A percentile compares a stretch with the other conserved stretches of the same genome.
These are phyloP conservation scores for Anthracocystis walkeri DNA, from an alignment of 1,284 basidiomycete species.

Conservation along the genomic window DNA sequence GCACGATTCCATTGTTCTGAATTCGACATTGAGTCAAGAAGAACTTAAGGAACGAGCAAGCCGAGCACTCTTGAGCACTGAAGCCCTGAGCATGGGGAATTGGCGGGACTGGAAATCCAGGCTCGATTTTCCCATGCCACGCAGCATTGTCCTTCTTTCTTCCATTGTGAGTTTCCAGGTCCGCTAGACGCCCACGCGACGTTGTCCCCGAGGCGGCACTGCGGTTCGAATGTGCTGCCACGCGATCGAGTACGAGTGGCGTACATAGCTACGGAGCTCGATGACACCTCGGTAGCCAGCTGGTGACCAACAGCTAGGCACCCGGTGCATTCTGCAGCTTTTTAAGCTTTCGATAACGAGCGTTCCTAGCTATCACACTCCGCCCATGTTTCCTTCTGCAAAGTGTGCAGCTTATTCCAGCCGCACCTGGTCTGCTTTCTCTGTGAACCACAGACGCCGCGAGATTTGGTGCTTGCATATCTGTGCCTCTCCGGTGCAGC, in stretches of 20 bases:
- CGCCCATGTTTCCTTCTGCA: neutral
- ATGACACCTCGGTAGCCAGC: constrained; percentile 1
- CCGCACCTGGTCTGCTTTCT: neutral
- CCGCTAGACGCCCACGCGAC: constrained; percentile 26
- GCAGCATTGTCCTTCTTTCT: constrained; percentile 1
- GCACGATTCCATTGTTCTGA: neutral
- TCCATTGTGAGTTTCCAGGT: neutral
- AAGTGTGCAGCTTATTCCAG: neutral
- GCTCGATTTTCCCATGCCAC: constrained; percentile 15
- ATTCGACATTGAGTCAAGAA: too few species aligned
- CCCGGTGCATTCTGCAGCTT: neutral
- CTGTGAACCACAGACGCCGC: neutral
- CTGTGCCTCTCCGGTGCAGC: constrained; percentile 1
- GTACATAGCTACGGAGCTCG: constrained; percentile 5
- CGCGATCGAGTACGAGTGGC: constrained; percentile 3
- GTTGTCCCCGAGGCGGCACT: constrained; percentile 19
- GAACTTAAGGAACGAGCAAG: neutral
- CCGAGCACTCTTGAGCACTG: neutral
- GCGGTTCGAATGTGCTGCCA: constrained; percentile 12
- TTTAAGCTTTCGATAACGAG: neutral
- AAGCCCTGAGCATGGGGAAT: neutral
- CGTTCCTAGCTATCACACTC: constrained; percentile 2
- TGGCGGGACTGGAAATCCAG: neutral
- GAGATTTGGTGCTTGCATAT: neutral
- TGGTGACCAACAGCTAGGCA: neutral